Evolutionary conservation across 208 protist genomes (phyloP), one percentile per base, ranked within the genome.

Genomic region (Trypanosoma conorhini): DNA sequence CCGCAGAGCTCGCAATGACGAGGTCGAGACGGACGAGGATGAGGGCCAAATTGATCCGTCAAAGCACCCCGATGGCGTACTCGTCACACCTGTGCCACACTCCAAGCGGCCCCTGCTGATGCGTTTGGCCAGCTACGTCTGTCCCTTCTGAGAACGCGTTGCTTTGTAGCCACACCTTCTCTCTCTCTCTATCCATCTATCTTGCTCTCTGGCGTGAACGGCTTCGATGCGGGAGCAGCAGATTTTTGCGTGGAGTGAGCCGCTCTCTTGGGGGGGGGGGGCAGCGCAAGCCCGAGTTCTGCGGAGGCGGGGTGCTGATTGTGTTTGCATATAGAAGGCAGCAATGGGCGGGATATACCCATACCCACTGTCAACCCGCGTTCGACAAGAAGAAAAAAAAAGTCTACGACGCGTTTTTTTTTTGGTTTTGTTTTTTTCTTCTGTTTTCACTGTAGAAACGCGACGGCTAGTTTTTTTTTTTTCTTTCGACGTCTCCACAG

Each of bases 1-100:
- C 55, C 4, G 10, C 17, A 33, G 21, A 9, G 21, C 0, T 44
- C 33, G 56, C 46, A 38, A 48, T 33, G 2, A 42, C 21, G 52
- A 33, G 13, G 54, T 31, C 3, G 60, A 55, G 24, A 51, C n/a
- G 19, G 48, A 71, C 62, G 46, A 74, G 19, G 72, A 72, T 48
- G 67, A 65, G 8, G 28, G 67, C 3, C 21, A 35, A 30, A 30
- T 62, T 55, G 57, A 58, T 13, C 44, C 44, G 40, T 33, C 51
- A 46, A 62, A 24, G 38, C n/a, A 57, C 22, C 54, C 87, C 7
- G 82, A 89, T 67, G 83, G 76, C 17, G 81, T 85, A 44, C 52
- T 93, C 33, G 63, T 79, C 30, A 71, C 82, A 5, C 77, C 83
- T 0, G 78, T 78, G n/a, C 64, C 81, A 10, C 67, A 74, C n/a